Conservation (phyloP, 495 filamentous ascomycete genomes). For the Neurospora cerealis region DNA sequence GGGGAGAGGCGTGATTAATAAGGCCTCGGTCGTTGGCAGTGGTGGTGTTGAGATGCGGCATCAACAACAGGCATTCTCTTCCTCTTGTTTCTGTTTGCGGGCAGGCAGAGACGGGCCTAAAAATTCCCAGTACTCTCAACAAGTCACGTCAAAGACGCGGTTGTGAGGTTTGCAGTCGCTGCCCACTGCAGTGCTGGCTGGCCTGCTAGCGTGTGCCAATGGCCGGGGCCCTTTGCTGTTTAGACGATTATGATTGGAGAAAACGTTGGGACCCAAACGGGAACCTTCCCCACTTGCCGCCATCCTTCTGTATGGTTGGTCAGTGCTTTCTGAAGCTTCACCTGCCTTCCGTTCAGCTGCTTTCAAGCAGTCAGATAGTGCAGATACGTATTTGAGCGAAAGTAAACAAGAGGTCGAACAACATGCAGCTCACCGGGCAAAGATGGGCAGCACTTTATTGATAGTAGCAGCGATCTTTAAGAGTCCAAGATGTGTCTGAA, state of each 20-base stretch:
- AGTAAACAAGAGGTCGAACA: neutral
- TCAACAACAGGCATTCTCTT: slow-evolving; percentile 11
- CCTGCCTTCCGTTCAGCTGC: neutral
- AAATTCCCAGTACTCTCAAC: neutral
- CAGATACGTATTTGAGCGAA: neutral
- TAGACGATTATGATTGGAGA: neutral
- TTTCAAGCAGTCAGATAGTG: neutral
- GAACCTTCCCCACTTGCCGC: neutral
- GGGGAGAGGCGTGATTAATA: neutral
- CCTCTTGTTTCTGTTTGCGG: neutral
- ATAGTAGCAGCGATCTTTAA: neutral
- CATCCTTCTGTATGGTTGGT: neutral
- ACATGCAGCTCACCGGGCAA: neutral
- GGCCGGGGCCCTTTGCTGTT: neutral
- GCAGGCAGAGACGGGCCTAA: neutral
- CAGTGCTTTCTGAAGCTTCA: neutral
- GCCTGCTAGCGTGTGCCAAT: neutral
- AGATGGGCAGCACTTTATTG: neutral
- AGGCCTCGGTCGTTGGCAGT: neutral
- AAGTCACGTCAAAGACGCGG: neutral
- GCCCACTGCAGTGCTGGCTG: neutral
- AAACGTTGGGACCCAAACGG: neutral
- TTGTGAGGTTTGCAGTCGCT: neutral
- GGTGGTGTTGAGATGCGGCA: slow-evolving; percentile 6
- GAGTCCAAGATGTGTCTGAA: neutral